Percentiles rank a stretch among this genome's conserved stretches.
phyloP scores from a whole-genome alignment of 23 red algal genomes.

The Pyropia haitanensis region DNA sequence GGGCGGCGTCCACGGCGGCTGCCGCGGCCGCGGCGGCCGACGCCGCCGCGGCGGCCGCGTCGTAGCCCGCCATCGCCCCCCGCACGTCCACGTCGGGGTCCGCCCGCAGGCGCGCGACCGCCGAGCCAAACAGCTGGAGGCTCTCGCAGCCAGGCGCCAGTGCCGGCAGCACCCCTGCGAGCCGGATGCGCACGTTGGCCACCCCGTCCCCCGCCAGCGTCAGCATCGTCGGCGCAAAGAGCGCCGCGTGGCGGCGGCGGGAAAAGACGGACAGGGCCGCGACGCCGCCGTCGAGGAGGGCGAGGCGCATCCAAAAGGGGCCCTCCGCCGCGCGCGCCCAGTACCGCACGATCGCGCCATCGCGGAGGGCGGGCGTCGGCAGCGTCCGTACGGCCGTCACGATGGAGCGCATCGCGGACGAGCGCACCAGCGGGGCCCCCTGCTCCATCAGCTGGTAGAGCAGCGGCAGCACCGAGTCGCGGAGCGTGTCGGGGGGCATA shows the following conservation, averaged over 20 bases:
- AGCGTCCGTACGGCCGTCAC: slow-evolving; percentile 33
- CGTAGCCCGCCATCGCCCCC: slow-evolving; percentile 20
- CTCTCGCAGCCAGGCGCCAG: slow-evolving; percentile 46
- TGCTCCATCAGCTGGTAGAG: slow-evolving; percentile 61
- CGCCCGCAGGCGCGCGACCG: slow-evolving; percentile 20
- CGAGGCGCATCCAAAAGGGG: slow-evolving; percentile 74
- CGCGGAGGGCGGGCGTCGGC: slow-evolving; percentile 20
- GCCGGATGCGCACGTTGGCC: slow-evolving; percentile 58
- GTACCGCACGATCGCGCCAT: slow-evolving; percentile 28
- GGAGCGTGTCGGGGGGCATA: slow-evolving; percentile 54
- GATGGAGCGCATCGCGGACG: slow-evolving; percentile 56
- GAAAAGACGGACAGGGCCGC: slow-evolving; percentile 46
- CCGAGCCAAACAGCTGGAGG: slow-evolving; percentile 15
- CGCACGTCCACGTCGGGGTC: slow-evolving; percentile 57
- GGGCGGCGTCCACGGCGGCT: slow-evolving; percentile 10
- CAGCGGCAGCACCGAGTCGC: slow-evolving; percentile 57
- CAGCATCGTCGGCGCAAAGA: slow-evolving; percentile 72
- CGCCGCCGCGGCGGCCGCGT: background rate
- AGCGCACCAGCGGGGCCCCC: slow-evolving; percentile 50
- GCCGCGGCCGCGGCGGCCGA: slow-evolving; percentile 4
- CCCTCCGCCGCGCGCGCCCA: slow-evolving; percentile 41
- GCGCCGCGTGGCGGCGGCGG: slow-evolving; percentile 37
- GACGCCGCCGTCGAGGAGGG: slow-evolving; percentile 51
- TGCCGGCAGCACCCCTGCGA: slow-evolving; percentile 31
- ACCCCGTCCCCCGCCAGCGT: slow-evolving; percentile 41